Evolutionary conservation across 768 basidiomycete genomes (phyloP).

Genomic region (Boletales sp.): DNA sequence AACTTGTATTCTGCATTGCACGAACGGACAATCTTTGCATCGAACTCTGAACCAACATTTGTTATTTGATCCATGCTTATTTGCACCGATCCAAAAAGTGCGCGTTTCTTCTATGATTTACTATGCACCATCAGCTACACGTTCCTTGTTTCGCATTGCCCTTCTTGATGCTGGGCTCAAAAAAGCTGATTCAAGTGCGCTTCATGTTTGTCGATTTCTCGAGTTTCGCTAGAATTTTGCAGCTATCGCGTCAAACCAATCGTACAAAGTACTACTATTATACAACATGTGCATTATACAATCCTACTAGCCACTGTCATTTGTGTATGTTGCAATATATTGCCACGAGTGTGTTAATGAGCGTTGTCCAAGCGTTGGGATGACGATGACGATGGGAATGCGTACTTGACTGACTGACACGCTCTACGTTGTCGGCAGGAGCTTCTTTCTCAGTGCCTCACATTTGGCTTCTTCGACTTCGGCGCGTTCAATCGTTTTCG

Average conservation of each 20-base stretch:
- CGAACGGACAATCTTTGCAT: slow-evolving; percentile 33
- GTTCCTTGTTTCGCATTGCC: slow-evolving; percentile 18
- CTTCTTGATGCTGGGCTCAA: slow-evolving; percentile 18
- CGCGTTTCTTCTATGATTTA: slow-evolving; percentile 29
- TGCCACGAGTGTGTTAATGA: slow-evolving; percentile 18
- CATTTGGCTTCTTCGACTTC: slow-evolving; percentile 55
- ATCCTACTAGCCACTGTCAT: slow-evolving; percentile 24
- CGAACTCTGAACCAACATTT: slow-evolving; percentile 27
- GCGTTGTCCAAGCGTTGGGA: slow-evolving; percentile 6
- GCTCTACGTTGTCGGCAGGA: slow-evolving; percentile 18
- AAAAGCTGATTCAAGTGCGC: slow-evolving; percentile 24
- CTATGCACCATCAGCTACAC: slow-evolving; percentile 22
- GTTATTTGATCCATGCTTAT: slow-evolving; percentile 34
- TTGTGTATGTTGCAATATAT: slow-evolving; percentile 28
- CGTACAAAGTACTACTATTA: slow-evolving; percentile 11
- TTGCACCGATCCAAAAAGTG: slow-evolving; percentile 31
- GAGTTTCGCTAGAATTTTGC: slow-evolving; percentile 23
- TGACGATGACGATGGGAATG: slow-evolving; percentile 12
- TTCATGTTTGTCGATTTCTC: slow-evolving; percentile 23
- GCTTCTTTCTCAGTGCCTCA: slow-evolving; percentile 45
- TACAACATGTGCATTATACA: slow-evolving; percentile 22
- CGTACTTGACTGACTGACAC: too few species aligned
- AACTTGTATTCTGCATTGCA: slow-evolving; percentile 21
- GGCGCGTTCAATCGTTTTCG: slow-evolving; percentile 57
- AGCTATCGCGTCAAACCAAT: slow-evolving; percentile 16